A percentile compares a stretch with the other conserved stretches of the same genome.
Evolutionary conservation across 208 protist species (phyloP).

Genomic region (Leishmania arabica): DNA sequence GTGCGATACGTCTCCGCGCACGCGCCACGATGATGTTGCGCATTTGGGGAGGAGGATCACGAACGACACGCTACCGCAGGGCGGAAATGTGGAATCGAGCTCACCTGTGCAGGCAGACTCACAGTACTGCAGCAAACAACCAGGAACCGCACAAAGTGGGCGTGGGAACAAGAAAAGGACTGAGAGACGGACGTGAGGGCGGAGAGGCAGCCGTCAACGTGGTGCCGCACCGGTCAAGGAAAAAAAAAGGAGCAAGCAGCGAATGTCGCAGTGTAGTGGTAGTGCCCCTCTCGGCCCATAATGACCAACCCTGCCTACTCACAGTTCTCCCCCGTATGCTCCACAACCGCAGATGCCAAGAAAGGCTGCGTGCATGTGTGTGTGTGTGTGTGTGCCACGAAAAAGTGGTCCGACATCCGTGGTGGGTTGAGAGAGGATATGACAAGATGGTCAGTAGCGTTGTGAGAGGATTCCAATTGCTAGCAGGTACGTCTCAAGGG

Average conservation of each 20-base stretch:
- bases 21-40: not conserved
- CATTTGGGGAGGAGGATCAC: not conserved
- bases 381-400: not conserved
- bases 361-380: not conserved
- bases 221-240: not conserved
- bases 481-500: not conserved
- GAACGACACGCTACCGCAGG: not conserved
- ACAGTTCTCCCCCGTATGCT: not conserved
- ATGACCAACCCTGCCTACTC: not conserved
- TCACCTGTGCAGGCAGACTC: not conserved
- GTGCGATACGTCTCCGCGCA: not conserved
- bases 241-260: not conserved
- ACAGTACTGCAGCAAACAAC: not conserved
- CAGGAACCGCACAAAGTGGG: not conserved
- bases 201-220: not conserved
- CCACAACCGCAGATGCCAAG: not conserved
- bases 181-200: not conserved
- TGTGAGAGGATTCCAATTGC: not conserved
- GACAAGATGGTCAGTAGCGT: not conserved
- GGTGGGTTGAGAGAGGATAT: not conserved
- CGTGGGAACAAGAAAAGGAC: not conserved
- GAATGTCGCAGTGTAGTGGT: not conserved
- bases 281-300: not conserved
- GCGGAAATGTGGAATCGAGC: not conserved
- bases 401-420: not conserved